Evolutionary conservation across 176 grass and related monocot species (phyloP).

Genomic region (Avena sativa): DNA sequence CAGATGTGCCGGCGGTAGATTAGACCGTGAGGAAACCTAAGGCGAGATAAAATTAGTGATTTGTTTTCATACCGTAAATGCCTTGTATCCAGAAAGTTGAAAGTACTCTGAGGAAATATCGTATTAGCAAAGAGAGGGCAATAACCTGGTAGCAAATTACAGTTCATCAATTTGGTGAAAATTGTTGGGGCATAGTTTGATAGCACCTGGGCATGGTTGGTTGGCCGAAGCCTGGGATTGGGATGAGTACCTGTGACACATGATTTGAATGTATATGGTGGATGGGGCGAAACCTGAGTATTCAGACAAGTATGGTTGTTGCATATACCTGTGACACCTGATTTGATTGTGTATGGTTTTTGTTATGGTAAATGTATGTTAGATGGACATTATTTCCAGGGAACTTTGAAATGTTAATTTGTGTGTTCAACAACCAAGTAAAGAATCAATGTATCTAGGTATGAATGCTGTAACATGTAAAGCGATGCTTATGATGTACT

Average conservation of each 20-base stretch:
- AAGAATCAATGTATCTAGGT: background rate
- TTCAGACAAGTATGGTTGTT: background rate
- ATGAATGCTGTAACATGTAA: background rate
- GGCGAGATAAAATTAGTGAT: conserved; percentile 20
- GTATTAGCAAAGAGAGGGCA: background rate
- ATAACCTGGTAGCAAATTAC: background rate
- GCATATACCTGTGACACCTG: conserved; percentile 16
- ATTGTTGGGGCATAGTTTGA: background rate
- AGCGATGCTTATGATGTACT: background rate
- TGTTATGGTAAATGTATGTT: background rate
- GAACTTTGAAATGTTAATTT: background rate
- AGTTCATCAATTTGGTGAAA: conserved; percentile 12
- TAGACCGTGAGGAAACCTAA: conserved; percentile 26
- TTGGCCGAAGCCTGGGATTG: conserved; percentile 1
- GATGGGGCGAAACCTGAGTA: conserved; percentile 13
- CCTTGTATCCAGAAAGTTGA: conserved; percentile 1
- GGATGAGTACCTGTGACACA: conserved; percentile 25
- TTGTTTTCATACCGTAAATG: background rate
- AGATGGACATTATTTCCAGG: background rate
- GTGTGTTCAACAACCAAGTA: background rate
- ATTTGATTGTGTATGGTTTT: conserved; percentile 5
- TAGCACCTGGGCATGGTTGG: background rate
- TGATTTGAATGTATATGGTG: conserved; percentile 13
- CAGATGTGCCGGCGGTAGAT: conserved; percentile 10
- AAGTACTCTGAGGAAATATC: background rate